Evolutionary conservation across 257 asterid species (phyloP).

Genomic region (Craterostigma plantagineum): DNA sequence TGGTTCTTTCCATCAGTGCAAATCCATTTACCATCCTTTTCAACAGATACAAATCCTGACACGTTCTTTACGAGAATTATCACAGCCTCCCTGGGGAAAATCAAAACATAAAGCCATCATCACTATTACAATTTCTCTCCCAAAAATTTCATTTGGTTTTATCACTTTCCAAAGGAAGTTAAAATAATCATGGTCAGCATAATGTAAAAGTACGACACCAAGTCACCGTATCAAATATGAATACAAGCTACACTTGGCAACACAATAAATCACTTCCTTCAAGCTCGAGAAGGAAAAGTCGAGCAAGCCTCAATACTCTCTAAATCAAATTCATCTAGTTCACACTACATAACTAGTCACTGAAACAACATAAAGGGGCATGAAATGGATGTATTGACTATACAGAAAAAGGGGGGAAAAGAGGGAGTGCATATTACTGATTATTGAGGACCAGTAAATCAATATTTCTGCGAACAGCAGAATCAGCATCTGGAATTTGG

Average conservation of each 20-base stretch:
- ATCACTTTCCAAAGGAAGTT: not conserved
- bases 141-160: conserved; percentile 3
- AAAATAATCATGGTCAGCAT: too few relatives aligned
- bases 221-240: too few relatives aligned
- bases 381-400: too few relatives aligned
- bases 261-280: too few relatives aligned
- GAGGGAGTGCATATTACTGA: conserved; percentile 17
- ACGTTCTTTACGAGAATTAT: conserved; percentile 47
- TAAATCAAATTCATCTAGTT: too few relatives aligned
- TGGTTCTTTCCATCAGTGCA: conserved; percentile 33
- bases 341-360: too few relatives aligned
- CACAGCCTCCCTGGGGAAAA: conserved; percentile 46
- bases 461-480: conserved; percentile 64
- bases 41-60: conserved; percentile 44
- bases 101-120: conserved; percentile 3
- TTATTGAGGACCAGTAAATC: conserved; percentile 57
- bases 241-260: too few relatives aligned
- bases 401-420: not conserved
- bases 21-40: conserved; percentile 60
- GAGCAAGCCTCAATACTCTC: too few relatives aligned
- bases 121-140: conserved; percentile 3
- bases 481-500: conserved; percentile 77
- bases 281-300: too few relatives aligned
- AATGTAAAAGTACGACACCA: too few relatives aligned
- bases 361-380: too few relatives aligned